Conservation (phyloP, 108 stramenopile species). For the Cyclostephanos invisitatus region DNA sequence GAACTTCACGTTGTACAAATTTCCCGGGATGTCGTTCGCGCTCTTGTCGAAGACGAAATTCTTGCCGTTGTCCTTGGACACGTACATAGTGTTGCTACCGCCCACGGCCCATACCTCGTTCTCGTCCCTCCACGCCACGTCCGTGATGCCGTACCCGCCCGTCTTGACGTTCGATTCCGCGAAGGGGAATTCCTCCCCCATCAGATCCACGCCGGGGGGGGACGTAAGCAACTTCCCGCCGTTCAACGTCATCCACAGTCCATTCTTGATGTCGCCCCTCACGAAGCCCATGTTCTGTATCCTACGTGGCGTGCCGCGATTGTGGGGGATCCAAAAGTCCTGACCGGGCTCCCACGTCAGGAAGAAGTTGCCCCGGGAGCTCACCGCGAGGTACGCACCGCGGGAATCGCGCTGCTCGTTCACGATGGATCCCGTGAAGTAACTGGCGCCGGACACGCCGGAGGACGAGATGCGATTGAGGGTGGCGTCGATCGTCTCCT, state of each 20-base stretch:
- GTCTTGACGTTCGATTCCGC: constrained; percentile 91
- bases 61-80: constrained; percentile 90
- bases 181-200: constrained; percentile 78
- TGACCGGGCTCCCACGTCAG: constrained; percentile 96
- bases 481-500: constrained; percentile 98
- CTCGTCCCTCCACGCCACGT: constrained; percentile 90
- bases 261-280: constrained; percentile 86
- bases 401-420: constrained; percentile 84
- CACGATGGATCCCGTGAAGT: constrained; percentile 93
- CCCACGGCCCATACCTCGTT: constrained; percentile 97
- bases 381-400: constrained; percentile 91
- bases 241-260: constrained; percentile 97
- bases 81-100: constrained; percentile 94
- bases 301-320: constrained; percentile 92
- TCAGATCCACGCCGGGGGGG: constrained; percentile 51
- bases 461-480: constrained; percentile 89
- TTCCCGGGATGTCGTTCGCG: constrained; percentile 93
- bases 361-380: constrained; percentile 96
- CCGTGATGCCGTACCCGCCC: constrained; percentile 97
- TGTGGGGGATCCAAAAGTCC: constrained; percentile 99
- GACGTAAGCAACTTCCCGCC: constrained; percentile 88
- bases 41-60: constrained; percentile 90
- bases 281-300: constrained; percentile 99
- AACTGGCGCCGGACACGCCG: constrained; percentile 92
- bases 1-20: constrained; percentile 97